A percentile compares a stretch with the other conserved stretches of the same genome.
Evolutionary conservation across 1,284 basidiomycete species (phyloP).

Genomic region (Moesziomyces aphidis): DNA sequence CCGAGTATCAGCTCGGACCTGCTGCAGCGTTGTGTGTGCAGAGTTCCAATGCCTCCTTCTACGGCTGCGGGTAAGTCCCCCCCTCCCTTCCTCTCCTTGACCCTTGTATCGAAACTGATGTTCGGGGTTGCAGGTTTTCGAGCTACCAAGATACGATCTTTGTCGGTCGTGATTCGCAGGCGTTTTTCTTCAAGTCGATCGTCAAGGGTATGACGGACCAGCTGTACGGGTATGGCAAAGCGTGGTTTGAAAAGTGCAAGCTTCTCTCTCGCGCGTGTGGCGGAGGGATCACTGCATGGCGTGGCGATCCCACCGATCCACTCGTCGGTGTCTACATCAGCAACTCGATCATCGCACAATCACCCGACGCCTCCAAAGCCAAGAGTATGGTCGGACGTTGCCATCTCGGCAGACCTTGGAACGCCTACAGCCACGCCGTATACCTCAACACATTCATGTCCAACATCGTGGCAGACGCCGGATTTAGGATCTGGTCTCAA

Average conservation of each 20-base stretch:
- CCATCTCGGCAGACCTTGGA: constrained; percentile 33
- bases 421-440: constrained; percentile 15
- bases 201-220: constrained; percentile 43
- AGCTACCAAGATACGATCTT: constrained; percentile 42
- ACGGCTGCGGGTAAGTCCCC: constrained; percentile 11
- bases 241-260: constrained; percentile 35
- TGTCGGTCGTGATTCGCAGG: constrained; percentile 8
- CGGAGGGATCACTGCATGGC: constrained; percentile 42
- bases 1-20: constrained; percentile 32
- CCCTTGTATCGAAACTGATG: neutral
- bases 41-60: constrained; percentile 28
- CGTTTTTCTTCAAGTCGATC: constrained; percentile 24
- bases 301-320: constrained; percentile 23
- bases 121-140: constrained; percentile 6
- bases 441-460: constrained; percentile 35
- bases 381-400: constrained; percentile 9
- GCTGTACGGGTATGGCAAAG: constrained; percentile 33
- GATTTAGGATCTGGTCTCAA: constrained; percentile 27
- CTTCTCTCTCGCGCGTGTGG: constrained; percentile 29
- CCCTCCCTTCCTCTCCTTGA: neutral
- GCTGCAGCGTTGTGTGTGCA: constrained; percentile 32
- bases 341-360: constrained; percentile 23
- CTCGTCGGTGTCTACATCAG: constrained; percentile 28
- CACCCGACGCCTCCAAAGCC: constrained; percentile 13
- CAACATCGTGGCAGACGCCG: constrained; percentile 15